phyloP scores from a whole-genome alignment of 495 filamentous ascomycete species.

The Penicillium soppii region DNA sequence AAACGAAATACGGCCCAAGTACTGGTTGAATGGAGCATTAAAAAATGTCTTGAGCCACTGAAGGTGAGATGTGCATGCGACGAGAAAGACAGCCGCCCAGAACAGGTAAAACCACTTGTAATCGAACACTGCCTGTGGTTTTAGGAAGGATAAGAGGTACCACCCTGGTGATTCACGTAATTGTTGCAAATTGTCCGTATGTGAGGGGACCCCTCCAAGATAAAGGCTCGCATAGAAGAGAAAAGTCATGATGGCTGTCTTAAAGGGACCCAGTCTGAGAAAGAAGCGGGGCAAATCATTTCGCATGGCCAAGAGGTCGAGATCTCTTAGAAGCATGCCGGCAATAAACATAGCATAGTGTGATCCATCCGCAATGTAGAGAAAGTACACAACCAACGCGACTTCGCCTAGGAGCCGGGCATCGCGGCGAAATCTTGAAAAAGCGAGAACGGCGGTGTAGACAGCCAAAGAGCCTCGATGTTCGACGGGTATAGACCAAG shows the following conservation, averaged over 20 bases:
- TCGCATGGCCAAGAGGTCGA: constrained; percentile 34
- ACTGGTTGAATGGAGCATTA: constrained; percentile 43
- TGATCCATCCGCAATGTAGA: constrained; percentile 40
- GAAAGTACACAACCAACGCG: constrained; percentile 30
- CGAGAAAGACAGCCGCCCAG: constrained; percentile 41
- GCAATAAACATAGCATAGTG: constrained; percentile 46
- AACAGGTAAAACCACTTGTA: constrained; percentile 28
- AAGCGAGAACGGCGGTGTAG: constrained; percentile 38
- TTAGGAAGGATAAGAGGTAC: constrained; percentile 23
- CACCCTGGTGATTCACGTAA: constrained; percentile 24
- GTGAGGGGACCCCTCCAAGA: constrained; percentile 24
- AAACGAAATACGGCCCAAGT: constrained; percentile 53
- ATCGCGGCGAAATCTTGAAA: constrained; percentile 33
- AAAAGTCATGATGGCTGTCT: constrained; percentile 42
- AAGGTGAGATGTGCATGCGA: constrained; percentile 29
- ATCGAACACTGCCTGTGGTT: constrained; percentile 29
- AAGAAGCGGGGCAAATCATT: constrained; percentile 30
- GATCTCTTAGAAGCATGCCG: constrained; percentile 45
- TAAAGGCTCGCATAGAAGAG: constrained; percentile 40
- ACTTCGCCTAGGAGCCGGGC: constrained; percentile 42
- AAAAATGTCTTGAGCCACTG: constrained; percentile 34
- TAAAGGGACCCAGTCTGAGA: constrained; percentile 32
- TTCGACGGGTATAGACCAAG: constrained; percentile 55
- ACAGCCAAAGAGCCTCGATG: constrained; percentile 48
- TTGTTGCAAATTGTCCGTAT: constrained; percentile 10